Evolutionary conservation across 2,329 filamentous ascomycete genomes (phyloP).

Genomic region (Botrytis porri): DNA sequence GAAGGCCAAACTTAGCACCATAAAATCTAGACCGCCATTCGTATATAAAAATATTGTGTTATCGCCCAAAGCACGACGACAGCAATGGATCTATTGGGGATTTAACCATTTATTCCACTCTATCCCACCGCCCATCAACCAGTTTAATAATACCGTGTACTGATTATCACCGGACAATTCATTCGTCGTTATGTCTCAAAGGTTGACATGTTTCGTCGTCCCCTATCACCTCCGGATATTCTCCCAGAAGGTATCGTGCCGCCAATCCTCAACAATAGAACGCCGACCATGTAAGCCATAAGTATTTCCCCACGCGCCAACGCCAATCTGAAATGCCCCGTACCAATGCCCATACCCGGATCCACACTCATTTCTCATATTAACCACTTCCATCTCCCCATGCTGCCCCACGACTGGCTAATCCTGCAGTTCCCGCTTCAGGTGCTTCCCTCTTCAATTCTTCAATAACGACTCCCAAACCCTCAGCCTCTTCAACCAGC

Average conservation of each 20-base stretch:
- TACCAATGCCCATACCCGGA: neutral
- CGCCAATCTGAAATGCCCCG: neutral
- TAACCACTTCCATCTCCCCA: neutral
- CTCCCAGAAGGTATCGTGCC: neutral
- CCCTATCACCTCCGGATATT: neutral
- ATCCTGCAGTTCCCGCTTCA: neutral
- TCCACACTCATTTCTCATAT: neutral
- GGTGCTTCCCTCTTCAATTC: constrained; percentile 30
- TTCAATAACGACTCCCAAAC: constrained; percentile 47
- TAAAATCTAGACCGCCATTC: neutral
- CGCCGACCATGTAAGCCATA: neutral
- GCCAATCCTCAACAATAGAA: constrained; percentile 2
- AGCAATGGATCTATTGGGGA: neutral
- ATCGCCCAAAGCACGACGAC: neutral
- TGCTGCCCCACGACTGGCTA: neutral
- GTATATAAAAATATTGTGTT: too few species aligned
- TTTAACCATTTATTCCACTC: neutral
- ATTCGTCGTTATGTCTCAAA: neutral
- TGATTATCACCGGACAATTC: neutral
- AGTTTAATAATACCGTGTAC: neutral
- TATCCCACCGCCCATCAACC: neutral
- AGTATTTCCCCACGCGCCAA: neutral
- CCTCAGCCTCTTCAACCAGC: constrained; percentile 50
- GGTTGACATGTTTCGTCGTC: neutral
- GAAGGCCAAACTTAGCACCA: neutral